A percentile compares a stretch with the other conserved stretches of the same genome.
These are phyloP conservation scores for Lipomyces chichibuensis DNA, from an alignment of 805 yeast species.

Conservation along the genomic window DNA sequence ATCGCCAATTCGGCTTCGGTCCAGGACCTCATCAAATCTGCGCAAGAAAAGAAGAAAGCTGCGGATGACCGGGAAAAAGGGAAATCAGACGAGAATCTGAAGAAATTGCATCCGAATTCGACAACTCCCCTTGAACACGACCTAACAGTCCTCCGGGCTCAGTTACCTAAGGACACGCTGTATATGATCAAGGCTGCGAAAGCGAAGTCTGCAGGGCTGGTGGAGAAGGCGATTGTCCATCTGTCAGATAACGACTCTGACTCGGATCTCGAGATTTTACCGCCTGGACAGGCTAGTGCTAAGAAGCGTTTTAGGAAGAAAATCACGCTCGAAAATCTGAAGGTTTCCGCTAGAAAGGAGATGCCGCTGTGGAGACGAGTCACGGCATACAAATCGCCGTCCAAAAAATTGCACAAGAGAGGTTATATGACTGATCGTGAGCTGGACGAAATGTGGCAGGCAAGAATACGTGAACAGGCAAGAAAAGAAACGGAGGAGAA, in stretches of 20 bases:
- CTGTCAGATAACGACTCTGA: constrained; percentile 8
- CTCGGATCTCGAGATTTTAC: constrained; percentile 18
- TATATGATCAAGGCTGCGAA: constrained; percentile 10
- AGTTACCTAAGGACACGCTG: constrained; percentile 15
- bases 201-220: constrained; percentile 10
- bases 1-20: neutral
- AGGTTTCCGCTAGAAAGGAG: neutral
- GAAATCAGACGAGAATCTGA: neutral
- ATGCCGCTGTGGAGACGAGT: constrained; percentile 7
- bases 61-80: neutral
- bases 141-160: constrained; percentile 6
- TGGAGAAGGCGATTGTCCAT: constrained; percentile 1
- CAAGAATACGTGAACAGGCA: constrained; percentile 21
- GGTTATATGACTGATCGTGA: constrained; percentile 19
- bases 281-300: constrained; percentile 11
- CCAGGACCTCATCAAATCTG: neutral
- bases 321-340: constrained; percentile 17
- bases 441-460: constrained; percentile 12
- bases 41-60: neutral
- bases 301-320: neutral
- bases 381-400: constrained; percentile 4
- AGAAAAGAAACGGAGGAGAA: constrained; percentile 13
- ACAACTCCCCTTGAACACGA: neutral
- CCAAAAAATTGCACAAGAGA: neutral
- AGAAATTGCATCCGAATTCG: neutral